A percentile compares a stretch with the other conserved stretches of the same genome.
phyloP scores from a whole-genome alignment of 2,329 filamentous ascomycete genomes.

The Arthrinium phaeospermum region DNA sequence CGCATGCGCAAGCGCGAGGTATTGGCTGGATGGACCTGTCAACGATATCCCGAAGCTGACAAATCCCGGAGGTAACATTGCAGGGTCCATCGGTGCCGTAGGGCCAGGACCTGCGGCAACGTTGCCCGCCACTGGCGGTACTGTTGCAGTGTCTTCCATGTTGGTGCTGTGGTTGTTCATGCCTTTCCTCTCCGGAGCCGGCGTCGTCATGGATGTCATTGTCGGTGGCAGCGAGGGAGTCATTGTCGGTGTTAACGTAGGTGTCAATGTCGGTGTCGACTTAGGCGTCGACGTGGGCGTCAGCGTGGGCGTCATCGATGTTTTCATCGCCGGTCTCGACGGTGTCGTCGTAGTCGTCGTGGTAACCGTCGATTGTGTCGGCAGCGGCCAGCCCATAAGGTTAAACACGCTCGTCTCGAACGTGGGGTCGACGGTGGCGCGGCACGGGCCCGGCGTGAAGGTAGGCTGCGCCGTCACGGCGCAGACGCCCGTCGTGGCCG shows the following conservation, averaged over 20 bases:
- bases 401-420: not conserved
- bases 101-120: not conserved
- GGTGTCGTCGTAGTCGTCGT: not conserved
- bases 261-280: not conserved
- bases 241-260: not conserved
- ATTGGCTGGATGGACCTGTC: not conserved
- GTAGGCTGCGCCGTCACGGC: not conserved
- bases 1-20: not conserved
- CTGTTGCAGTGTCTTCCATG: not conserved
- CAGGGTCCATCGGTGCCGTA: not conserved
- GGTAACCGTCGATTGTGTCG: not conserved
- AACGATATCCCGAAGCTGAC: not conserved
- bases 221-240: not conserved
- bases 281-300: not conserved
- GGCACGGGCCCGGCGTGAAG: not conserved
- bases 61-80: not conserved
- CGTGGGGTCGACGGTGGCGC: not conserved
- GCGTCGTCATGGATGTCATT: not conserved
- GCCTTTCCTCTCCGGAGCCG: not conserved
- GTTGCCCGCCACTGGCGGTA: not conserved
- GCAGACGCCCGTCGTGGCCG: not conserved
- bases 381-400: not conserved
- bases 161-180: not conserved
- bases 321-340: not conserved
- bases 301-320: not conserved